These are phyloP conservation scores for Emergomyces pasteurianus DNA, from an alignment of 2,329 filamentous ascomycete species.

Conservation along the genomic window DNA sequence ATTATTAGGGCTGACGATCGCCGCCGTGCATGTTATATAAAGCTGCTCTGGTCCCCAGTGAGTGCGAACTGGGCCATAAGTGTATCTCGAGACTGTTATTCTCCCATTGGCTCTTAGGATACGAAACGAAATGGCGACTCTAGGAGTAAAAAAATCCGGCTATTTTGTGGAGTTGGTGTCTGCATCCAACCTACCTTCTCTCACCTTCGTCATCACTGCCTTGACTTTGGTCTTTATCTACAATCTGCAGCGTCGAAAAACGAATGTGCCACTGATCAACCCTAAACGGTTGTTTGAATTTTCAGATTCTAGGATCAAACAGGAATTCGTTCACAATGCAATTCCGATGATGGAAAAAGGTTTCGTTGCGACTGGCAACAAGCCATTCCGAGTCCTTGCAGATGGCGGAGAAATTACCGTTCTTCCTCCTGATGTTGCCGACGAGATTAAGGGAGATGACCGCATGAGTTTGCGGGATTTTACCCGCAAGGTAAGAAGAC, in stretches of 20 bases:
- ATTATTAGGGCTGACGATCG: background rate
- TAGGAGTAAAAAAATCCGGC: background rate
- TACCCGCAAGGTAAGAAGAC: background rate
- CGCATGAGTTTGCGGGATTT: background rate
- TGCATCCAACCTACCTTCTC: background rate
- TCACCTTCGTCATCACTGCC: background rate
- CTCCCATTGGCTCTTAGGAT: too few species aligned
- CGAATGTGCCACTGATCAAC: background rate
- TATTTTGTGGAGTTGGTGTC: background rate
- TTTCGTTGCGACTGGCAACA: background rate
- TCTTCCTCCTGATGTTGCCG: background rate
- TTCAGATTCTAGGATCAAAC: background rate
- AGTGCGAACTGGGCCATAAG: too few species aligned
- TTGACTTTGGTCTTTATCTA: background rate
- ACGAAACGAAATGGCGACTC: background rate
- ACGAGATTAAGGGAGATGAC: background rate
- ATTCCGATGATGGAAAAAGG: background rate
- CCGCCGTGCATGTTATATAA: background rate
- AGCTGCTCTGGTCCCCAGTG: background rate
- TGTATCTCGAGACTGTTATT: background rate
- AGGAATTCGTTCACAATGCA: conserved; percentile 1
- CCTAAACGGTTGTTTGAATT: conserved; percentile 1
- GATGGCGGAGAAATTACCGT: background rate
- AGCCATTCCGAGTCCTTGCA: background rate
- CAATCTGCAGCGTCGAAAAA: background rate